These are phyloP conservation scores for Nothomitra cinnamomea DNA, from an alignment of 2,329 filamentous ascomycete species.

Conservation along the genomic window DNA sequence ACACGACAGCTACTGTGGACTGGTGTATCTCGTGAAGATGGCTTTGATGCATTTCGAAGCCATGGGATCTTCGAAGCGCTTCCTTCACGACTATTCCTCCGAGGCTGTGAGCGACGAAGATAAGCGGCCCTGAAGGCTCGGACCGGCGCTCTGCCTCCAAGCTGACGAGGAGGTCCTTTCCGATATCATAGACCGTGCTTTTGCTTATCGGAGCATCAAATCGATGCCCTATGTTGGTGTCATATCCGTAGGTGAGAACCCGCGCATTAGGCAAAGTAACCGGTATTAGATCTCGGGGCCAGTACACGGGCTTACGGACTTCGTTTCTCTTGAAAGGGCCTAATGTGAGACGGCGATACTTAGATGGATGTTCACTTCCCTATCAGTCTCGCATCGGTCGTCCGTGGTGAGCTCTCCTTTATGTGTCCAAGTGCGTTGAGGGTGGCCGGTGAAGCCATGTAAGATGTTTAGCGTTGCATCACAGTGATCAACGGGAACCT, in stretches of 20 bases:
- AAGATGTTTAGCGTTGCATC: not conserved
- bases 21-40: conserved; percentile 1
- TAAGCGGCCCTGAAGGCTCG: conserved; percentile 11
- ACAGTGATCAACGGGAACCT: conserved; percentile 1
- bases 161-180: conserved; percentile 19
- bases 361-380: conserved; percentile 8
- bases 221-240: conserved; percentile 7
- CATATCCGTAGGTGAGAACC: conserved; percentile 10
- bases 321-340: not conserved
- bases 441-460: conserved; percentile 10
- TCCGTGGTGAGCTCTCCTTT: not conserved
- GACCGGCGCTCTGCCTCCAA: conserved; percentile 18
- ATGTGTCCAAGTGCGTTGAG: conserved; percentile 8
- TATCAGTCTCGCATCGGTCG: not conserved
- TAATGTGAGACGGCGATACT: conserved; percentile 8
- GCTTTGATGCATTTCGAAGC: not conserved
- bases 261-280: conserved; percentile 4
- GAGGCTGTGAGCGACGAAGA: conserved; percentile 1
- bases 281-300: conserved; percentile 9
- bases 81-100: not conserved
- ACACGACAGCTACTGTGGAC: conserved; percentile 15
- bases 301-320: conserved; percentile 4
- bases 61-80: not conserved
- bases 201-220: conserved; percentile 13
- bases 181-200: conserved; percentile 20